Evolutionary conservation across 2,329 filamentous ascomycete genomes (phyloP), one percentile per base, ranked within the genome.

Genomic region (Neocucurbitaria cava): DNA sequence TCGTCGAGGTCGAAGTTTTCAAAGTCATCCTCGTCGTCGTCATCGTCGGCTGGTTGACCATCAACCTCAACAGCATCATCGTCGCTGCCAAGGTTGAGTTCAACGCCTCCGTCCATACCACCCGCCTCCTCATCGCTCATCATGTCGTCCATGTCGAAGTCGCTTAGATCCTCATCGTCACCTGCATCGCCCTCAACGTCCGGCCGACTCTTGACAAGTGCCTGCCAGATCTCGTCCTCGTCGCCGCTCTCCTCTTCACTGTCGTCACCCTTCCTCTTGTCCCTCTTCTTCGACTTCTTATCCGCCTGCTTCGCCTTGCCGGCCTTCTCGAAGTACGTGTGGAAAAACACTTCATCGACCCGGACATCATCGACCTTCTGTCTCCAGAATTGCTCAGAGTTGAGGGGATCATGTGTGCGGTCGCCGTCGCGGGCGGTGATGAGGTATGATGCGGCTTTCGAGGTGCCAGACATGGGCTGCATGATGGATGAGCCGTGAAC

Each of bases 301-400:
- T 83, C 82, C 66, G 81, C 83, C 57, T 74, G 74, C 68, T 83
- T 82, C 64, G 81, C 78, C 60, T 82, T 83, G 44, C 81, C 84
- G 10, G 81, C 78, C 71, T 89, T 85, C 52, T 86, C 88, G 78
- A 99, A 99, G 85, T 99, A 99, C 63, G 92, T 88, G 76, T 99
- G 95, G 85, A 99, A 99, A 85, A 99, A 99, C 35, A 92, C 90
- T 72, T 99, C 95, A 62, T 99, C 93, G 0, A 88, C 91, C 3
- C 90, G 88, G 40, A 99, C 89, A 49, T 98, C 88, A 60, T 92
- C 88, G n/a, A 85, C 83, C 79, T 92, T 93, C 85, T 91, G 92
- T 69, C 88, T 89, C 91, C 92, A 96, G 82, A 99, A 99, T 3
- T 86, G 82, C 59, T 96, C 90, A 1, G 89, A 89, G 77, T 99